These are phyloP conservation scores for Kalmusia sp. DNA, from an alignment of 2,329 filamentous ascomycete genomes.

Conservation along the genomic window DNA sequence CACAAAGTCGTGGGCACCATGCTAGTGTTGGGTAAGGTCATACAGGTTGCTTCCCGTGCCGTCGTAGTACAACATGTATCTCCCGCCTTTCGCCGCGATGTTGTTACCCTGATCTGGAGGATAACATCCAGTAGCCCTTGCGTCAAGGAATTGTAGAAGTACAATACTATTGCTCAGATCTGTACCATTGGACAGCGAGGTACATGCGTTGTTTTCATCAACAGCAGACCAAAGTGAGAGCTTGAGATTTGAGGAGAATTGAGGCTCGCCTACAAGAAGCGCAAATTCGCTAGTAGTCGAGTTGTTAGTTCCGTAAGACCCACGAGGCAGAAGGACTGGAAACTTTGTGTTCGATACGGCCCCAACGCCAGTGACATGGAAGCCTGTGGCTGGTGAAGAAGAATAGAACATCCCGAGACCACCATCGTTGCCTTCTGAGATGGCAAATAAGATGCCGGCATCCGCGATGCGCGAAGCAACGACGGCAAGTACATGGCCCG, in stretches of 20 bases:
- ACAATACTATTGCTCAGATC: slow-evolving; percentile 66
- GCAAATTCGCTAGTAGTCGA: slow-evolving; percentile 30
- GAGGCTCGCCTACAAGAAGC: slow-evolving; percentile 43
- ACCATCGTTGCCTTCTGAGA: slow-evolving; percentile 62
- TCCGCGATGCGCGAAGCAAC: slow-evolving; percentile 52
- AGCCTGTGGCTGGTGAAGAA: slow-evolving; percentile 50
- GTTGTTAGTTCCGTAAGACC: slow-evolving; percentile 39
- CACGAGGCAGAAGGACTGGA: slow-evolving; percentile 35
- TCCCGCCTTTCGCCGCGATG: slow-evolving; percentile 59
- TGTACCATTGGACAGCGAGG: slow-evolving; percentile 59
- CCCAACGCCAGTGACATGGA: slow-evolving; percentile 54
- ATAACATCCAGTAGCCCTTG: slow-evolving; percentile 21
- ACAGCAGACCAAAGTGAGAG: slow-evolving; percentile 46
- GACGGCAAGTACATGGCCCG: slow-evolving; percentile 48
- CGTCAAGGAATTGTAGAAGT: slow-evolving; percentile 18
- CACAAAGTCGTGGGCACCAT: neutral
- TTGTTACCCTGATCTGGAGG: slow-evolving; percentile 24
- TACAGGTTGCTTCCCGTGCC: slow-evolving; percentile 12
- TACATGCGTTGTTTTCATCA: slow-evolving; percentile 60
- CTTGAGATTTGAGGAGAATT: slow-evolving; percentile 20
- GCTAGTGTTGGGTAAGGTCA: neutral
- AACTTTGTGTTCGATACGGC: slow-evolving; percentile 50
- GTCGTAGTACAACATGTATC: slow-evolving; percentile 50
- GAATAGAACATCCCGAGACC: slow-evolving; percentile 57
- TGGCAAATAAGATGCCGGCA: slow-evolving; percentile 57